Evolutionary conservation across 129 eudicot genomes (phyloP).

Genomic region (Artemisia argyi): DNA sequence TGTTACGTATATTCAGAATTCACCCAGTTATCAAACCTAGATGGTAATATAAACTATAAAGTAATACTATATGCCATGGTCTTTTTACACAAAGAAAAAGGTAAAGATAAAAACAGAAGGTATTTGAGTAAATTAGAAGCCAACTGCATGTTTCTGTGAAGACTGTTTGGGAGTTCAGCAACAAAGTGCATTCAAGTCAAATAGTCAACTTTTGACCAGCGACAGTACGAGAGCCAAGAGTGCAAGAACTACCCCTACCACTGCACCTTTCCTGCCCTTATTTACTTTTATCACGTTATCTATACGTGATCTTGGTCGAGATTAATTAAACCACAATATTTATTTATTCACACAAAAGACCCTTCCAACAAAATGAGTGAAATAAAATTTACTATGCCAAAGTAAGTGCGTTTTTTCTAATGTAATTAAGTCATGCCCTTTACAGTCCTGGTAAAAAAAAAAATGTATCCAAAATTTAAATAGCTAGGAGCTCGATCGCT

Average conservation of each 20-base stretch:
- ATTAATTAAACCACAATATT: constrained; percentile 19
- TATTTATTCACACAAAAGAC: constrained; percentile 15
- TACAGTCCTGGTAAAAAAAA: too few relatives aligned
- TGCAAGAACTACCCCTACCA: constrained; percentile 27
- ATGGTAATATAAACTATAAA: too few relatives aligned
- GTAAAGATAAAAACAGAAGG: background rate
- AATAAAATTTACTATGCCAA: background rate
- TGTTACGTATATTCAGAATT: too few relatives aligned
- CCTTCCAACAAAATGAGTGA: constrained; percentile 14
- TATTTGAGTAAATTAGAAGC: constrained; percentile 12
- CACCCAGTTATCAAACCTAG: too few relatives aligned
- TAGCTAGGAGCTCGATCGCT: too few relatives aligned
- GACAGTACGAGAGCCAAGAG: constrained; percentile 9
- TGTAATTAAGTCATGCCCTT: background rate
- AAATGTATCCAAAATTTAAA: too few relatives aligned
- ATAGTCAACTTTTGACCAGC: constrained; percentile 38
- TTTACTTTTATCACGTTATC: constrained; percentile 35
- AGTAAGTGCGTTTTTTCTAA: constrained; percentile 10
- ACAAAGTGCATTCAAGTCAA: constrained; percentile 22
- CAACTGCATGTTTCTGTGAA: constrained; percentile 13
- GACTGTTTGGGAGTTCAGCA: constrained; percentile 8
- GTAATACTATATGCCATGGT: too few relatives aligned
- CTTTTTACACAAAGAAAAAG: background rate
- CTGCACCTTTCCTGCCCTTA: constrained; percentile 26
- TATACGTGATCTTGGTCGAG: constrained; percentile 21